Percentiles rank a stretch among this genome's conserved stretches.
phyloP scores from a whole-genome alignment of 257 asterid species.

The Solanum rostratum region DNA sequence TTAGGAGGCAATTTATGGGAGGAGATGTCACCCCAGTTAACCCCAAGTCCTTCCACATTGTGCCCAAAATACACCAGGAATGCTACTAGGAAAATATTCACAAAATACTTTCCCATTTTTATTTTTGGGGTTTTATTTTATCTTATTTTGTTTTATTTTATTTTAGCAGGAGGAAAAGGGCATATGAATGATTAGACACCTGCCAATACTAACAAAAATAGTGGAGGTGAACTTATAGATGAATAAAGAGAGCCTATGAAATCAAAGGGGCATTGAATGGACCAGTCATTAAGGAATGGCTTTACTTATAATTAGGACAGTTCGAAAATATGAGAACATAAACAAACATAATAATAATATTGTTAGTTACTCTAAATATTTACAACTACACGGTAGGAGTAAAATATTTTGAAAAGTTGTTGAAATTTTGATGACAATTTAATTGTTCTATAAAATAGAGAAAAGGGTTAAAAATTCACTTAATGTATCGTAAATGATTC shows the following conservation, averaged over 20 bases:
- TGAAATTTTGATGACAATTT: not conserved
- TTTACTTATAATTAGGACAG: not conserved
- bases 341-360: not conserved
- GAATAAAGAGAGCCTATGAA: not conserved
- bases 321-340: not conserved
- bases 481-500: too few relatives aligned
- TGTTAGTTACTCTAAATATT: not conserved
- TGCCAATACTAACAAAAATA: not conserved
- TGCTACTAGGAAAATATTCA: not conserved
- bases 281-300: not conserved
- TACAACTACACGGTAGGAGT: not conserved
- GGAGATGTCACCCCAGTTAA: constrained; percentile 26
- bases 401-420: too few relatives aligned
- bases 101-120: not conserved
- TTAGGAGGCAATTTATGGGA: constrained; percentile 22
- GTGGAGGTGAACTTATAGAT: not conserved
- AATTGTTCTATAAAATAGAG: not conserved
- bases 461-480: too few relatives aligned
- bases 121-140: not conserved
- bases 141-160: not conserved
- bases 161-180: not conserved
- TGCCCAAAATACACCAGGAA: not conserved
- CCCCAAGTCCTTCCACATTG: constrained; percentile 20
- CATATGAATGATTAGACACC: not conserved
- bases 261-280: not conserved